Base-by-base conservation (phyloP, 306 rosid genomes). In the Cotoneaster glaucophyllus region DNA sequence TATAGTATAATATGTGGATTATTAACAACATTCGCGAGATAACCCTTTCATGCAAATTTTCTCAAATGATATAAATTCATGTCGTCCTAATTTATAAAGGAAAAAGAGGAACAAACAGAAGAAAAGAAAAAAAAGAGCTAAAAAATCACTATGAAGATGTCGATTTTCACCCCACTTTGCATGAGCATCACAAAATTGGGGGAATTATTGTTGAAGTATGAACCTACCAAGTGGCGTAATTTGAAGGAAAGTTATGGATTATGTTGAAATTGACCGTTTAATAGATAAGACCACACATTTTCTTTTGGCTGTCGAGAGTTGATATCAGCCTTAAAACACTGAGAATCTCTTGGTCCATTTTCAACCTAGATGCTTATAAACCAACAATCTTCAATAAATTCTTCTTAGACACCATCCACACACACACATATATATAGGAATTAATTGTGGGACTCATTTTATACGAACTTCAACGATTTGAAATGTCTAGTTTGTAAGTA, bases 281-380 rank as follows among this genome's bases (percentile, higher is more conserved):
- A 77, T 48, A 2, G 18, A 70, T 6, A 31, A 45, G 31, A 43
- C 39, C 39, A 68, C 72, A 53, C 12, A 4, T 19, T 6, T 25
- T 52, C 15, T 45, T n/a, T 73, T 77, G 78, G 78, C 43, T 29
- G 22, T 11, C 4, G 63, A 70, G 34, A 4, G 19, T 18, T 10
- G 10, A 69, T 11, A 50, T 6, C n/a, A 17, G 28, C 43, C 32
- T 6, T 18, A 1, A 1, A 0, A 18, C 21, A 64, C n/a, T 37
- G 4, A 18, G 32, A 76, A 81, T 45, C 75, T 31, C 14, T n/a
- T 56, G 1, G 72, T 67, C 79, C n/a, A 77, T 44, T 32, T 57
- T 63, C 57, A 31, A 45, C 19, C 39, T 15, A 8, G 24, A 1
- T 57, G 52, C 59, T 39, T 26, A 44, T 7, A 56, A n/a, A 8